phyloP scores from a whole-genome alignment of 2,329 filamentous ascomycete genomes.

The Colletotrichum godetiae region DNA sequence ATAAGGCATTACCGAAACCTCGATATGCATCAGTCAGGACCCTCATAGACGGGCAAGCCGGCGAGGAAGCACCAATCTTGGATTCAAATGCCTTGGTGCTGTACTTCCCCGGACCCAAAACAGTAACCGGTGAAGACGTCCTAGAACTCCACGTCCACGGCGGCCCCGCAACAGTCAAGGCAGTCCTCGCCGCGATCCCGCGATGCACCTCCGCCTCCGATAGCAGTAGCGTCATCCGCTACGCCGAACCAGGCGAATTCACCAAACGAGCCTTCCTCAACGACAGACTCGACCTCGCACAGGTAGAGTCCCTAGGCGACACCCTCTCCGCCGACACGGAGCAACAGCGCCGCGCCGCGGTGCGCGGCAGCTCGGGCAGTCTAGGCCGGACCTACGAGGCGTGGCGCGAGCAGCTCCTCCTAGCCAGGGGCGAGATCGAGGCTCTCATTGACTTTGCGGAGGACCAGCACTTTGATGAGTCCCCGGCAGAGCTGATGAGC shows the following conservation, averaged over 20 bases:
- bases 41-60: constrained; percentile 66
- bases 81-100: constrained; percentile 86
- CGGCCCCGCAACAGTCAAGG: constrained; percentile 87
- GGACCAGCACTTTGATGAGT: constrained; percentile 96
- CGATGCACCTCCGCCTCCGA: constrained; percentile 48
- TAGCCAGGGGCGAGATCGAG: constrained; percentile 90
- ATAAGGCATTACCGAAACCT: constrained; percentile 55
- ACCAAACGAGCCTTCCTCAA: constrained; percentile 93
- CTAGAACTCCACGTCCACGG: constrained; percentile 96
- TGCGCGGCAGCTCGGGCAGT: constrained; percentile 78
- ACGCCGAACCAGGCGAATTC: constrained; percentile 96
- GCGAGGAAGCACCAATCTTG: constrained; percentile 62
- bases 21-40: constrained; percentile 78
- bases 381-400: constrained; percentile 82
- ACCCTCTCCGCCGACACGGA: constrained; percentile 81
- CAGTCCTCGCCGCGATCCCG: constrained; percentile 83
- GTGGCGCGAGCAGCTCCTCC: constrained; percentile 82
- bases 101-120: constrained; percentile 83
- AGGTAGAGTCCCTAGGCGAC: constrained; percentile 77
- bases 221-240: constrained; percentile 67
- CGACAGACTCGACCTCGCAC: constrained; percentile 84
- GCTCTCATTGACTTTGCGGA: constrained; percentile 97
- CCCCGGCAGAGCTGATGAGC: constrained; percentile 75
- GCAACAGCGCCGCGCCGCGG: constrained; percentile 88
- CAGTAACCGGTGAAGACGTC: constrained; percentile 91